Percentiles rank a stretch among this genome's conserved stretches.
These are phyloP conservation scores for Tolypocladium ophioglossoides DNA, from an alignment of 2,329 filamentous ascomycete genomes.

Conservation along the genomic window DNA sequence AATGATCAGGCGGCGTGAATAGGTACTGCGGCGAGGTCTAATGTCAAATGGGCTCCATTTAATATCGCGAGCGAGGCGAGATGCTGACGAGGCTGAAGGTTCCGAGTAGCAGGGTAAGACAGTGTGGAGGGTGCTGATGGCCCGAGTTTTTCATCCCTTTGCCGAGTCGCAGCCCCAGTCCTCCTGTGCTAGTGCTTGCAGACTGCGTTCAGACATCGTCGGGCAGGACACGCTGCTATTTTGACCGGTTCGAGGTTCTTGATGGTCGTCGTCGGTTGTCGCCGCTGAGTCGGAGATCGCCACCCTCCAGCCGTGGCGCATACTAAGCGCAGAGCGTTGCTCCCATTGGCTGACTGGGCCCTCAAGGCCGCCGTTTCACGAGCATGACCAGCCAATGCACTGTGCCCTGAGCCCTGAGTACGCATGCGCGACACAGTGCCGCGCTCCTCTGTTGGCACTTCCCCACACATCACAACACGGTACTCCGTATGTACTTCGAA, in stretches of 20 bases:
- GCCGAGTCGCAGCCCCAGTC: neutral
- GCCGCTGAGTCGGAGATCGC: slow-evolving; percentile 19
- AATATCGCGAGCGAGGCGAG: neutral
- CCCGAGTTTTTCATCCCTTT: neutral
- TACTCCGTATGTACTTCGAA: no score
- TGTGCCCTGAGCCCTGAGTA: rapidly evolving
- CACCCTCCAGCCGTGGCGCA: slow-evolving; percentile 16
- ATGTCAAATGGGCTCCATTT: neutral
- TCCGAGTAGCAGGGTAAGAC: neutral
- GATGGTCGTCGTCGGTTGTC: slow-evolving; percentile 2
- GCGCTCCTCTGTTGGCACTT: neutral
- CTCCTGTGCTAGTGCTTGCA: neutral
- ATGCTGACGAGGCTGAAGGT: neutral
- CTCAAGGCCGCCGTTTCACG: neutral
- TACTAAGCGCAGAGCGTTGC: no score
- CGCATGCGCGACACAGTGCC: neutral
- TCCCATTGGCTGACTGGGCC: neutral
- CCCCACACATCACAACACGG: neutral
- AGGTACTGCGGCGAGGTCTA: neutral
- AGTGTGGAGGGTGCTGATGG: neutral
- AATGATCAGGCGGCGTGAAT: neutral
- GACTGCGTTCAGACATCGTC: neutral
- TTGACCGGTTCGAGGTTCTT: neutral
- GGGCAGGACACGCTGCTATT: neutral
- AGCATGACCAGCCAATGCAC: neutral